Conservation (phyloP, 2,329 filamentous ascomycete species). For the Bretziella fagacearum region DNA sequence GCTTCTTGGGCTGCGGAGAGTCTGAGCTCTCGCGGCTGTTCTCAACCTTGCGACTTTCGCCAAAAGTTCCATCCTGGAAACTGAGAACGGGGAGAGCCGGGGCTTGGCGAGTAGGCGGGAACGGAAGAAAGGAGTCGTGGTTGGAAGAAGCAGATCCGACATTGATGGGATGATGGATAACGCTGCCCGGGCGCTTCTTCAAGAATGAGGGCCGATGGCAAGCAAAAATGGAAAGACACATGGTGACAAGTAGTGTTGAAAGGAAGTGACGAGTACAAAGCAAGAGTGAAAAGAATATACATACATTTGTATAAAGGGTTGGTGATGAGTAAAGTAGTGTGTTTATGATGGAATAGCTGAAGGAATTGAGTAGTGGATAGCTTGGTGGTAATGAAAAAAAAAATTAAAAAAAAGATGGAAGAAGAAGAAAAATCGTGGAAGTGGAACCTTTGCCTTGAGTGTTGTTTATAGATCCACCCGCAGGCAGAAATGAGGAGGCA, state of each 20-base stretch:
- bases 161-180: background rate
- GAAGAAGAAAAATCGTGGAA: background rate
- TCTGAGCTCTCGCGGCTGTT: background rate
- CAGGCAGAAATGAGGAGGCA: background rate
- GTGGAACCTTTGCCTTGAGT: background rate
- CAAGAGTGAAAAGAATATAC: background rate
- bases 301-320: background rate
- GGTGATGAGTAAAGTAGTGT: background rate
- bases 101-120: background rate
- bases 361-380: too few relatives aligned
- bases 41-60: background rate
- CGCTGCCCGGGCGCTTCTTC: conserved; percentile 1
- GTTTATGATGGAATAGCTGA: too few relatives aligned
- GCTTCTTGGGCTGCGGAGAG: too few relatives aligned
- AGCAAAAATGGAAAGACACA: conserved; percentile 6
- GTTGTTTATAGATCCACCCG: background rate
- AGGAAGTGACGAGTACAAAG: background rate
- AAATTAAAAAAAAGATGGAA: too few relatives aligned
- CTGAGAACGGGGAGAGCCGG: conserved; percentile 5
- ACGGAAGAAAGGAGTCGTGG: background rate
- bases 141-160: background rate
- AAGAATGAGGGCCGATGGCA: background rate
- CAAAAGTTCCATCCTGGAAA: background rate
- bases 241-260: background rate
- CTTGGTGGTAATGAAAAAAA: too few relatives aligned